Base-by-base conservation (phyloP, 2,329 filamentous ascomycete genomes). In the Sporothrix dimorphospora region DNA sequence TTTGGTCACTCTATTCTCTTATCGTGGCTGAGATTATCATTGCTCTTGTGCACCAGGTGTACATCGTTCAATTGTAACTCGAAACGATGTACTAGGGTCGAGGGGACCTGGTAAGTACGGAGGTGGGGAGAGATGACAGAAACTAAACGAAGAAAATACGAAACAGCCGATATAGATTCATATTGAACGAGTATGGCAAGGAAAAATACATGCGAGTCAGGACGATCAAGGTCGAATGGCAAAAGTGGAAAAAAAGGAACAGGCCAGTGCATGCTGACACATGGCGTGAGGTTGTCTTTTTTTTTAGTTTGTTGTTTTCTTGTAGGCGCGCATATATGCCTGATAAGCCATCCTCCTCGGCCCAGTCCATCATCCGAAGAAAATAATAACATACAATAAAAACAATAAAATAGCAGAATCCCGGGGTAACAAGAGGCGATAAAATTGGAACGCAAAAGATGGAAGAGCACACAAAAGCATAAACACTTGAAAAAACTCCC, bases 291-390 rank as follows among this genome's bases (percentile, higher is more conserved):
- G 9, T 42, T 19, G 24, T 55, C 67, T 66, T 69, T 4, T 61
- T 63, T 27, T 49, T 69, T 69, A 40, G 63, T 63, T 69, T 63
- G 68, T 63, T 57, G 53, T 24, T 38, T 30, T 4, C 12, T 24
- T 34, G 65, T 19, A 45, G 21, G 42, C 9, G 30, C 11, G 19
- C n/a, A 19, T 40, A 30, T 8, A 16, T 38, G 12, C 21, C 45
- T 24, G 8, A 12, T 38, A 42, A 9, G 24, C 7, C 12, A 38
- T 55, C 21, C 19, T 27, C 30, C 45, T 30, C 11, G 40, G 21
- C 38, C 27, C 65, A 51, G 8, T 4, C 5, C n/a, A 5, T 24
- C 38, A 2, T 19, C 21, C 19, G 30, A 45, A 65, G 5, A 8
- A 9, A 45, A 42, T 4, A 65, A 45, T 65, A 65, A 27, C 21